Evolutionary conservation across 139 green algal genomes (phyloP), one percentile per base, ranked within the genome.

Genomic region (Mesostigma viride): DNA sequence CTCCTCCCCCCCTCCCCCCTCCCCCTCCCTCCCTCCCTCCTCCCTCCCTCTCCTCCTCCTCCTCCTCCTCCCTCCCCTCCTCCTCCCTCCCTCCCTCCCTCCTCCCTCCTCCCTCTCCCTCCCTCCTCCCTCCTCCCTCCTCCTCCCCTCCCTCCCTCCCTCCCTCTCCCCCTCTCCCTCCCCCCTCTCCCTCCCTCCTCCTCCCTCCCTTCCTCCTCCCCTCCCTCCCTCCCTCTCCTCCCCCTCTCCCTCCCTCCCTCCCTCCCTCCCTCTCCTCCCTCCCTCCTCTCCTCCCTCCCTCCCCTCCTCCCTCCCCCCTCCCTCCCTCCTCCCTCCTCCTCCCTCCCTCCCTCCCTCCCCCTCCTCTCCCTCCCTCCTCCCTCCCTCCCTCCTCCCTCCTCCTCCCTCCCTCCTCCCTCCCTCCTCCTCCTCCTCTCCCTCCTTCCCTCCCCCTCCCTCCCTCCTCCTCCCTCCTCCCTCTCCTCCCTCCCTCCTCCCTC

Each of bases 401-500:
- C 45, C 22, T 22, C 22, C 22, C 45, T 56, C 22, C 22, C 22
- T 56, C 45, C 22, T 22, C 22, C 22, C 26, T 67, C 20, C 62
- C 30, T 44, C 0, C 24, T 64, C 31, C 71, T 64, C 64, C 79
- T 78, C 0, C 58, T 78, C 6, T 70, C 58, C n/a, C n/a, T n/a
- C n/a, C n/a, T n/a, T n/a, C n/a, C n/a, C n/a, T n/a, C n/a, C n/a
- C n/a, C n/a, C n/a, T n/a, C n/a, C n/a, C n/a, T n/a, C n/a, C n/a
- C n/a, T n/a, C n/a, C n/a, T n/a, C n/a, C n/a, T n/a, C n/a, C n/a
- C n/a, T n/a, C n/a, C n/a, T n/a, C n/a, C n/a, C n/a, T n/a, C n/a
- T n/a, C n/a, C n/a, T n/a, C n/a, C n/a, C n/a, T n/a, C n/a, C n/a
- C n/a, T n/a, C n/a, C n/a, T n/a, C n/a, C n/a, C n/a, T n/a, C n/a